A percentile compares a stretch with the other conserved stretches of the same genome.
Evolutionary conservation across 306 rosid genomes (phyloP).

Genomic region (Cyclanthera cordifolia): DNA sequence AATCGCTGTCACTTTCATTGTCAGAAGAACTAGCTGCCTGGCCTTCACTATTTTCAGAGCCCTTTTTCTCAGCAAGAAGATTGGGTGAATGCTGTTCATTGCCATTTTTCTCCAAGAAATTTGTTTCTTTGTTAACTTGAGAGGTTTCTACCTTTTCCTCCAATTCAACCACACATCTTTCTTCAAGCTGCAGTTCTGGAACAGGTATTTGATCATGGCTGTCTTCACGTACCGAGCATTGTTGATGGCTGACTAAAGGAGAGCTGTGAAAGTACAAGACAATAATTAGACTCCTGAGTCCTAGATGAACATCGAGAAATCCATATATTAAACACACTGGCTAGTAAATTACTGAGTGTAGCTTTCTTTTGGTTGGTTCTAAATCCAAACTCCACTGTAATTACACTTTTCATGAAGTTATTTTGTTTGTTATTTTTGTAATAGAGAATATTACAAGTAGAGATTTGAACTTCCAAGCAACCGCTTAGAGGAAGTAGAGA

Average conservation of each 20-base stretch:
- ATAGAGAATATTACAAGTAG: not conserved
- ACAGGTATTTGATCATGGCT: constrained; percentile 38
- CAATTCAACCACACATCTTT: constrained; percentile 32
- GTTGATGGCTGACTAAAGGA: constrained; percentile 55
- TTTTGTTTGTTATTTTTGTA: not conserved
- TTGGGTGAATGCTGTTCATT: constrained; percentile 50
- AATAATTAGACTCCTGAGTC: constrained; percentile 16
- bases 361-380: not conserved
- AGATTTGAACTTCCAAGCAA: not conserved
- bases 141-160: constrained; percentile 38
- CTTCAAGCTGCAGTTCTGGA: constrained; percentile 38
- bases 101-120: constrained; percentile 34
- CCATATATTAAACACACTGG: not conserved
- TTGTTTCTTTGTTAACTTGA: constrained; percentile 42
- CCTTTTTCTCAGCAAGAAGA: constrained; percentile 43
- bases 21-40: constrained; percentile 68
- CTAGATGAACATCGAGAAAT: constrained; percentile 7
- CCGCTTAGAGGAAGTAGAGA: not conserved
- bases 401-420: not conserved
- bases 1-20: constrained; percentile 79
- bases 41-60: constrained; percentile 57
- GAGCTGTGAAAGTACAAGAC: constrained; percentile 39
- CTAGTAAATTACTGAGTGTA: not conserved
- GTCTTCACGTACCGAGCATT: constrained; percentile 38
- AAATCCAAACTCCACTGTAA: not conserved